These are phyloP conservation scores for Pleurotus cornucopiae DNA, from an alignment of 768 basidiomycete species.

Conservation along the genomic window DNA sequence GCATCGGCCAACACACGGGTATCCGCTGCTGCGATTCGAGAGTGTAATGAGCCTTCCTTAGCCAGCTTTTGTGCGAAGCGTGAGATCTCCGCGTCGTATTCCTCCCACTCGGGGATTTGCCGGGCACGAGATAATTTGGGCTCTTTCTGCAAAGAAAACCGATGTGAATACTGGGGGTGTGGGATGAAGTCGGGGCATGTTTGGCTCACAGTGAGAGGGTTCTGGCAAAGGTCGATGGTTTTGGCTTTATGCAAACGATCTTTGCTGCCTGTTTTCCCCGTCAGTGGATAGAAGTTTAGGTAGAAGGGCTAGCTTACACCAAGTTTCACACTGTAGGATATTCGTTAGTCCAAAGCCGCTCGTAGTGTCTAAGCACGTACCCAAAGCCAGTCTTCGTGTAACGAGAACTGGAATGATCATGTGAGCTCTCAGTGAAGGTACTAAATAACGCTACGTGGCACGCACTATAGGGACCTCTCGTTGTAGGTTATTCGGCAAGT, in stretches of 20 bases:
- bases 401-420: constrained; percentile 55
- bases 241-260: constrained; percentile 78
- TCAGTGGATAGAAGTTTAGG: not conserved
- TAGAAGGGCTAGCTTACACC: constrained; percentile 61
- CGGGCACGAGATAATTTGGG: constrained; percentile 91
- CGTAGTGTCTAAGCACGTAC: constrained; percentile 32
- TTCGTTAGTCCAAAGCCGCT: not conserved
- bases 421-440: constrained; percentile 5
- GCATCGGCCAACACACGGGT: constrained; percentile 62
- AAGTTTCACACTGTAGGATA: constrained; percentile 82
- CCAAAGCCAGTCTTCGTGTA: constrained; percentile 96
- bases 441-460: constrained; percentile 9
- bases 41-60: constrained; percentile 64
- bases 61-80: constrained; percentile 72
- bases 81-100: constrained; percentile 89
- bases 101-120: constrained; percentile 97
- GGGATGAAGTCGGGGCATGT: not conserved
- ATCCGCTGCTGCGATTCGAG: constrained; percentile 64
- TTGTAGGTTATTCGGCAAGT: constrained; percentile 95
- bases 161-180: not conserved
- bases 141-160: constrained; percentile 68
- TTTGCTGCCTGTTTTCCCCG: constrained; percentile 57
- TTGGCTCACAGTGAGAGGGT: constrained; percentile 79
- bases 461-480: constrained; percentile 88
- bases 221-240: constrained; percentile 95